A percentile compares a stretch with the other conserved stretches of the same genome.
phyloP scores from a whole-genome alignment of 2,329 filamentous ascomycete genomes.

The Eutypella sp. region DNA sequence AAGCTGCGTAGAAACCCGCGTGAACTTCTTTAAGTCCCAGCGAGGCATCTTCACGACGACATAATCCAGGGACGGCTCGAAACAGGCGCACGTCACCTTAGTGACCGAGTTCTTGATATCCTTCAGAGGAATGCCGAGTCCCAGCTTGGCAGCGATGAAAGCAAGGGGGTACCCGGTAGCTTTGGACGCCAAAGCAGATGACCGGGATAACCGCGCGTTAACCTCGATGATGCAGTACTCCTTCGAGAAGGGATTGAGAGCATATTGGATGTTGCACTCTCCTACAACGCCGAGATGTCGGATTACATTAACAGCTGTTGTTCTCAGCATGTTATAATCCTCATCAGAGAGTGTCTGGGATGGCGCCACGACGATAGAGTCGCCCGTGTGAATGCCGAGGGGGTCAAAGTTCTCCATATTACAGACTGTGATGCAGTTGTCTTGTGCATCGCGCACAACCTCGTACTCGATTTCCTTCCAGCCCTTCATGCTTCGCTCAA shows the following conservation, averaged over 20 bases:
- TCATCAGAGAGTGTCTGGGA: slow-evolving; percentile 96
- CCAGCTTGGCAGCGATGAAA: slow-evolving; percentile 95
- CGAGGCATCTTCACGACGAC: slow-evolving; percentile 98
- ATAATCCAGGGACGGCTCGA: slow-evolving; percentile 97
- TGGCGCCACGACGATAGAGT: slow-evolving; percentile 95
- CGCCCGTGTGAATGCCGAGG: slow-evolving; percentile 94
- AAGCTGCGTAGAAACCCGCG: slow-evolving; percentile 88
- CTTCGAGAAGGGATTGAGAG: slow-evolving; percentile 86
- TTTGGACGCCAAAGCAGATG: slow-evolving; percentile 92
- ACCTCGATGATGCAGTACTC: slow-evolving; percentile 99
- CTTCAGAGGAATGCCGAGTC: slow-evolving; percentile 89
- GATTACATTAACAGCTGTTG: slow-evolving; percentile 94
- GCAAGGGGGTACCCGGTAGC: slow-evolving; percentile 94
- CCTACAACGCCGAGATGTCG: slow-evolving; percentile 94
- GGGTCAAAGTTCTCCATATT: slow-evolving; percentile 99
- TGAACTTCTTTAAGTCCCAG: slow-evolving; percentile 99
- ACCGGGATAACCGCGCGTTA: slow-evolving; percentile 92
- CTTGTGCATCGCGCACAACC: slow-evolving; percentile 88
- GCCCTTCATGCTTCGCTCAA: slow-evolving; percentile 98
- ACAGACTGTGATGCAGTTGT: slow-evolving; percentile 99
- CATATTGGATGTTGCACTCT: slow-evolving; percentile 99
- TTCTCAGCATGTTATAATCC: slow-evolving; percentile 98
- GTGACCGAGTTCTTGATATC: slow-evolving; percentile 96
- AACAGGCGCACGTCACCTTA: slow-evolving; percentile 92
- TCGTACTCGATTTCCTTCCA: slow-evolving; percentile 99